Base-by-base conservation (phyloP, 768 basidiomycete species). In the Cystofilobasidium ferigula region DNA sequence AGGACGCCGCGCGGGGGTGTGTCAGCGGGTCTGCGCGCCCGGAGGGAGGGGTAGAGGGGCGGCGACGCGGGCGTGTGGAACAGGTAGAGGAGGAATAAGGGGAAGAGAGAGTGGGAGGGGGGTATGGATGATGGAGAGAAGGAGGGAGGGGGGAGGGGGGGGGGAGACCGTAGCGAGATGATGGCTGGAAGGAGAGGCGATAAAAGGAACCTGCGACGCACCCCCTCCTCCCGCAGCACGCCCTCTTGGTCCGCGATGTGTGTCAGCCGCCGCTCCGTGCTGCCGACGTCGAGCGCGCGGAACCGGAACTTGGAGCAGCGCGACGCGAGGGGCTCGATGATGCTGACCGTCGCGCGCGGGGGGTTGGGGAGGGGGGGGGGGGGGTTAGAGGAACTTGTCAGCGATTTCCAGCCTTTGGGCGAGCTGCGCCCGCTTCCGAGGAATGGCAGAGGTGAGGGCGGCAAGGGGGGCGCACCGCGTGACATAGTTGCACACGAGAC, bases 251-350 rank as follows among this genome's bases (percentile, higher is more conserved):
- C 72, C 0, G 92, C 90, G 61, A 99, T 94, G 72, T 89, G 81
- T 51, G 82, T 78, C 10, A 99, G 81, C 59, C 95, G 83, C 18
- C 81, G 75, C 45, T 84, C 81, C 6, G 91, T 86, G 10, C 91
- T 91, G 18, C 79, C 75, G 20, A 84, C 77, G 74, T 93, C 92
- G 30, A 99, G 81, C 2, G 95, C 89, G 14, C 88, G 90, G 78
- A 99, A 99, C 45, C 95, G 86, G 78, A 99, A 99, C 78, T 99
- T 99, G 56, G 91, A 94, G 77, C 95, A 99, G 61, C 95, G 86
- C n/a, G 93, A 97, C 26, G 95, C 90, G 30, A 99, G 82, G 0
- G 95, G 95, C 74, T 99, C 95, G 63, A 99, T 99, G 68, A 99
- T 99, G 70, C 94, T 99, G 70, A 47, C 38, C 54, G 51, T 10